Evolutionary conservation across 768 basidiomycete genomes (phyloP).

Genomic region (Termitomyces sp.): DNA sequence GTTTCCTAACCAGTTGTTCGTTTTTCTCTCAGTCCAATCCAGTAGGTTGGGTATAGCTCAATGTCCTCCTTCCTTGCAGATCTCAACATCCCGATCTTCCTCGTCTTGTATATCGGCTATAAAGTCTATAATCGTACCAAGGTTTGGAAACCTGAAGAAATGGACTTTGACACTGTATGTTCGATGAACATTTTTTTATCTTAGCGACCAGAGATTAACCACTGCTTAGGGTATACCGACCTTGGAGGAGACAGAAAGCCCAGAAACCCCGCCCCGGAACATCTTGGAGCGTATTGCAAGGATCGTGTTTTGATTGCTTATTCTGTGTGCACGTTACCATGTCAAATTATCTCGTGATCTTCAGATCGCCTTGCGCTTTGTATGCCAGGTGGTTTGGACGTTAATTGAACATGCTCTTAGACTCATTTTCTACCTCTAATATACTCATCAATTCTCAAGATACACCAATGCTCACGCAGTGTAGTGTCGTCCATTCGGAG

Average conservation of each 20-base stretch:
- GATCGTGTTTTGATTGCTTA: conserved; percentile 39
- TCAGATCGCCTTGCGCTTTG: background rate
- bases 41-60: background rate
- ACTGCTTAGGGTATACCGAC: conserved; percentile 55
- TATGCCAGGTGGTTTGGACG: background rate
- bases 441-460: background rate
- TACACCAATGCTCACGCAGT: background rate
- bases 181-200: background rate
- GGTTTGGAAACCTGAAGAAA: conserved; percentile 53
- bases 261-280: conserved; percentile 43
- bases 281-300: conserved; percentile 44
- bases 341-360: background rate
- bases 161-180: conserved; percentile 67
- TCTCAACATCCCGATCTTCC: conserved; percentile 43
- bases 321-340: background rate
- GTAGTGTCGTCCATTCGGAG: background rate
- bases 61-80: conserved; percentile 18
- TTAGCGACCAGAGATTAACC: background rate
- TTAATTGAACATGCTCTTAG: background rate
- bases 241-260: conserved; percentile 60
- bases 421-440: background rate
- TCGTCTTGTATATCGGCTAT: conserved; percentile 36
- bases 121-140: conserved; percentile 34
- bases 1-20: conserved; percentile 41
- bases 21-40: background rate